phyloP scores from a whole-genome alignment of 148 eudicot species.

The Rhododendron simsii region DNA sequence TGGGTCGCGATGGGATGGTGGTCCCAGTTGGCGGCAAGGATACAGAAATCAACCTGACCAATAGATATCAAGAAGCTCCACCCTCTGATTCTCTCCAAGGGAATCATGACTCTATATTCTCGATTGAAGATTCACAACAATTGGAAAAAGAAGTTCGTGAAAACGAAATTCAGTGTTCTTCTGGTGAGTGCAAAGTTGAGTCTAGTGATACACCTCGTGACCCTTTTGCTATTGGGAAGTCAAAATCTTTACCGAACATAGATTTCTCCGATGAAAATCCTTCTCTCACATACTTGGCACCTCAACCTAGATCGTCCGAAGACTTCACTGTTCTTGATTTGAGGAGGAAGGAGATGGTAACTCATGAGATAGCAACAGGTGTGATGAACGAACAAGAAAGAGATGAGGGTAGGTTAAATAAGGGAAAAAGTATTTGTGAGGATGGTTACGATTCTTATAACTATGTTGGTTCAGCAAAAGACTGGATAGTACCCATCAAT shows the following conservation, averaged over 20 bases:
- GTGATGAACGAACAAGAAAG: constrained; percentile 17
- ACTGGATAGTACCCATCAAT: constrained; percentile 68
- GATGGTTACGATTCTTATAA: constrained; percentile 43
- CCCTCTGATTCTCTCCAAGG: constrained; percentile 35
- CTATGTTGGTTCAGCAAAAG: constrained; percentile 64
- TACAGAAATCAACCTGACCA: constrained; percentile 17
- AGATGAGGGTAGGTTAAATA: constrained; percentile 16
- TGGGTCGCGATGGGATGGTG: constrained; percentile 21
- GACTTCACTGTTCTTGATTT: constrained; percentile 32
- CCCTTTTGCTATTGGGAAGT: constrained; percentile 38
- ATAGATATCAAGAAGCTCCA: constrained; percentile 15
- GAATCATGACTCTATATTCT: constrained; percentile 38
- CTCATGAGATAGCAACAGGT: constrained; percentile 20
- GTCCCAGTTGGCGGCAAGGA: constrained; percentile 23
- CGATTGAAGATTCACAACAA: constrained; percentile 30
- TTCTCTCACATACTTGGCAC: constrained; percentile 1
- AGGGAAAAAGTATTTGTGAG: constrained; percentile 38
- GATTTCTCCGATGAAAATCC: constrained; percentile 22
- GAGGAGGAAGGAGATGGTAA: constrained; percentile 26
- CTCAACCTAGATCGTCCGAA: constrained; percentile 47
- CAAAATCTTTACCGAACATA: constrained; percentile 60
- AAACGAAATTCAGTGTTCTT: constrained; percentile 18
- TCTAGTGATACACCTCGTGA: constrained; percentile 27
- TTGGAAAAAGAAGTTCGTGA: constrained; percentile 32
- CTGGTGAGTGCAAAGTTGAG: constrained; percentile 22